These are phyloP conservation scores for Flaveria robusta DNA, from an alignment of 129 eudicot species.

Conservation along the genomic window DNA sequence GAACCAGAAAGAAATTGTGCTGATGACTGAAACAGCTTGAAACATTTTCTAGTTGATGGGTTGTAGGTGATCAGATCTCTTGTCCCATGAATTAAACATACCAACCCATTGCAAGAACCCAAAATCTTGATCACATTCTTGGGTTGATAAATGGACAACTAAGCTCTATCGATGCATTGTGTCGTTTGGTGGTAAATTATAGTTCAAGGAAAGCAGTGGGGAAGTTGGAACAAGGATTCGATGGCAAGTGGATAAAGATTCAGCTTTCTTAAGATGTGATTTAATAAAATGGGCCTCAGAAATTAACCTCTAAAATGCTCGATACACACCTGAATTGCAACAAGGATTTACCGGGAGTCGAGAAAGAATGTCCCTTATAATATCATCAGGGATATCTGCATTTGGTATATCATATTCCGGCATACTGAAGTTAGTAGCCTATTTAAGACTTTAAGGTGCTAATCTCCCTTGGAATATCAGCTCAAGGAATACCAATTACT, in stretches of 20 bases:
- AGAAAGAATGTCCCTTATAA: conserved; percentile 37
- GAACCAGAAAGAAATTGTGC: conserved; percentile 19
- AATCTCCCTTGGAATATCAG: conserved; percentile 11
- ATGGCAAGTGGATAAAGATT: conserved; percentile 22
- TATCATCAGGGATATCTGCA: conserved; percentile 36
- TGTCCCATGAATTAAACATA: conserved; percentile 34
- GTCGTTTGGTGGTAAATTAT: conserved; percentile 15
- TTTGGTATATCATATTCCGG: conserved; percentile 20
- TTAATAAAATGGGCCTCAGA: conserved; percentile 21
- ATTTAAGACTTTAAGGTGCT: conserved; percentile 10
- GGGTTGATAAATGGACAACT: conserved; percentile 26
- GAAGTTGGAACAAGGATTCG: conserved; percentile 39
- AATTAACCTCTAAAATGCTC: conserved; percentile 36
- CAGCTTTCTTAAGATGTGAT: conserved; percentile 34
- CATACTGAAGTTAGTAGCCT: conserved; percentile 16
- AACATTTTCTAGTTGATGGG: conserved; percentile 44
- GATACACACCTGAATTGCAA: conserved; percentile 43
- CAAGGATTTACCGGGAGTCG: conserved; percentile 44
- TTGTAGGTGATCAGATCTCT: conserved; percentile 35
- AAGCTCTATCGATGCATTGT: conserved; percentile 24
- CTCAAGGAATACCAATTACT: conserved; percentile 5
- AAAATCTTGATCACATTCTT: conserved; percentile 28
- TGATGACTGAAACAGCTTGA: conserved; percentile 28
- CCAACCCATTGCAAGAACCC: conserved; percentile 48
- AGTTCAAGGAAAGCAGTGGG: conserved; percentile 39